These are phyloP conservation scores for Wickerhamomyces sp. DNA, from an alignment of 1,139 yeast genomes.

Conservation along the genomic window DNA sequence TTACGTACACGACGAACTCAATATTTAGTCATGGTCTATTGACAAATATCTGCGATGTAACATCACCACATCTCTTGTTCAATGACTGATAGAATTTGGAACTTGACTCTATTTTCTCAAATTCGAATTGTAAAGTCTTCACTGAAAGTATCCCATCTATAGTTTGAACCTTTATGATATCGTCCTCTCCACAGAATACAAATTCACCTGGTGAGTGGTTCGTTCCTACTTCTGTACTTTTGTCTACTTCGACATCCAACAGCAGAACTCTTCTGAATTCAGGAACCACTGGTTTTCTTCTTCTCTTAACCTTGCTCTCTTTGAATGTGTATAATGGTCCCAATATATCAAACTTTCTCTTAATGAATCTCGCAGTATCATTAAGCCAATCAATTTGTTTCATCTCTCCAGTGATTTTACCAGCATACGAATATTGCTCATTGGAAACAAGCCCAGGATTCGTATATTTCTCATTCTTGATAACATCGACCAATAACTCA, in stretches of 20 bases:
- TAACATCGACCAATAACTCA: slow-evolving; percentile 40
- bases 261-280: slow-evolving; percentile 43
- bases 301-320: slow-evolving; percentile 31
- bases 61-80: slow-evolving; percentile 43
- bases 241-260: slow-evolving; percentile 26
- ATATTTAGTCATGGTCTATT: too few relatives aligned
- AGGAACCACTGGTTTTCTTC: slow-evolving; percentile 21
- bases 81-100: slow-evolving; percentile 35
- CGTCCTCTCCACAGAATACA: slow-evolving; percentile 23
- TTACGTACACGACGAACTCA: too few relatives aligned
- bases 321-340: slow-evolving; percentile 56
- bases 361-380: slow-evolving; percentile 35
- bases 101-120: slow-evolving; percentile 42
- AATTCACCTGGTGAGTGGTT: slow-evolving; percentile 39
- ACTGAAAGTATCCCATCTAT: slow-evolving; percentile 37
- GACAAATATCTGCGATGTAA: too few relatives aligned
- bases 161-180: slow-evolving; percentile 36
- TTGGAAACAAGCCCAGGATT: slow-evolving; percentile 21
- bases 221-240: neutral
- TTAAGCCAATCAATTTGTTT: slow-evolving; percentile 42
- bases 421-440: slow-evolving; percentile 48
- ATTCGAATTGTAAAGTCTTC: slow-evolving; percentile 46
- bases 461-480: slow-evolving; percentile 33
- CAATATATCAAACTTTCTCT: slow-evolving; percentile 45
- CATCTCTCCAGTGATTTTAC: slow-evolving; percentile 42